Percentiles rank a stretch among this genome's conserved stretches.
phyloP scores from a whole-genome alignment of 1,139 yeast genomes.

The Zygoascus hellenicus region DNA sequence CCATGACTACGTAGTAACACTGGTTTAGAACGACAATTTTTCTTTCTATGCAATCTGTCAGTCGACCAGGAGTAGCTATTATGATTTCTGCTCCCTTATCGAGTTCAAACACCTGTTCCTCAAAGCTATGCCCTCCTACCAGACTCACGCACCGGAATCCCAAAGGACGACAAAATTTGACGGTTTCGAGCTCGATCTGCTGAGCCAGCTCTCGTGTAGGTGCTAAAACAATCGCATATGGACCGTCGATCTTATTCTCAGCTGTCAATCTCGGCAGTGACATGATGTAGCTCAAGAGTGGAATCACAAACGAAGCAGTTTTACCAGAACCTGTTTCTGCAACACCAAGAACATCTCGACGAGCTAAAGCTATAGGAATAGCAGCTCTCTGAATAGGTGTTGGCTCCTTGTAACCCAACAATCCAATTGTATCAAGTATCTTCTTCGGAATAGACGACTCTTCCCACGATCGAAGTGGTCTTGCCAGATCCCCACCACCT shows the following conservation, averaged over 20 bases:
- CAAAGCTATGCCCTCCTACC: conserved; percentile 87
- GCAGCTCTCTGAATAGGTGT: conserved; percentile 90
- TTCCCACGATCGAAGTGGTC: conserved; percentile 71
- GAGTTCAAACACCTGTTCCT: conserved; percentile 59
- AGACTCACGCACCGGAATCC: conserved; percentile 56
- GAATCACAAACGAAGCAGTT: conserved; percentile 77
- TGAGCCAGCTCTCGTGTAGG: conserved; percentile 94
- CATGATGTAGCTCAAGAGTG: conserved; percentile 56
- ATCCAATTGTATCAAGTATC: conserved; percentile 38
- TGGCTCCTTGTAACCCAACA: conserved; percentile 53
- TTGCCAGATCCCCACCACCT: conserved; percentile 43
- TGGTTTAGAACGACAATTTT: conserved; percentile 54
- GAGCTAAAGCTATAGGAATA: conserved; percentile 61
- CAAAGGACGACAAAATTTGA: conserved; percentile 42
- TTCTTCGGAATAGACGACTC: conserved; percentile 49
- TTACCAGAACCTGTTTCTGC: conserved; percentile 98
- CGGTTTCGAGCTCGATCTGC: conserved; percentile 68
- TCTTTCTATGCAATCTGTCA: conserved; percentile 72
- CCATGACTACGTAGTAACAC: conserved; percentile 69
- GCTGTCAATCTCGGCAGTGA: conserved; percentile 41
- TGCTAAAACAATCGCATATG: conserved; percentile 63
- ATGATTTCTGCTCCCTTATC: conserved; percentile 70
- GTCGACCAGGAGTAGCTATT: conserved; percentile 91
- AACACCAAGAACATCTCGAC: conserved; percentile 73
- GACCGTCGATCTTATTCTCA: conserved; percentile 48